Evolutionary conservation across 2,329 filamentous ascomycete genomes (phyloP), one percentile per base, ranked within the genome.

Genomic region (Didymella arachidicola): DNA sequence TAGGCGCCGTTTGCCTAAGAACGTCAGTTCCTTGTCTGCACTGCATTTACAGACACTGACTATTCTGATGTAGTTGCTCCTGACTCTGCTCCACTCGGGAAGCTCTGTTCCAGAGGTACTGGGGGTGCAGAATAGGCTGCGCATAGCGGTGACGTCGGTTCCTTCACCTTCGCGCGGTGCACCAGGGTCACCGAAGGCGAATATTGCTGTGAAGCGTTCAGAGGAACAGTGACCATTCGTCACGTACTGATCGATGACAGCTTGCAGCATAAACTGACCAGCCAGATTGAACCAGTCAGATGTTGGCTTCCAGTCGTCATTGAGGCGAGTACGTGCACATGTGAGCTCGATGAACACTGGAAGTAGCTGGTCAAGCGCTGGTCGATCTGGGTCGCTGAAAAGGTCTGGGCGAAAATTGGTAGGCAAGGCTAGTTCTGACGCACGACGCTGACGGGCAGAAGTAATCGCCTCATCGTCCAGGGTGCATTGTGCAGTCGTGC

Each of bases 261-360:
- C 79, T 58, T 85, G 82, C 8, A 82, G 65, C 77, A 85, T 82
- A 57, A 82, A 82, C 16, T 79, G 74, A 0, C 75, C 78, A 0
- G 79, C 77, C 10, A 84, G 68, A 22, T 81, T 72, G 64, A 81
- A 78, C 79, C 81, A 83, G 11, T 75, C 69, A 7, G 70, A 62
- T 5, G 70, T 76, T 4, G 79, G 72, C 6, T 65, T 55, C 65
- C 72, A 77, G 38, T 76, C 72, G 27, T 70, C 71, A 39, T 62
- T 67, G 18, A 74, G 63, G 16, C 63, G 59, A 10, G 68, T 60
- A 34, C 79, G 74, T 7, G 75, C 68, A 3, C 77, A 74, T 18
- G 82, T 83, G 88, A 86, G 72, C 27, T 76, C 70, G 64, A 85
- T 77, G 68, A 86, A 84, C 4, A 79, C 70, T 2, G 81, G 77